Base-by-base conservation (phyloP, 768 basidiomycete species). In the Rhodotorula kratochvilovae region DNA sequence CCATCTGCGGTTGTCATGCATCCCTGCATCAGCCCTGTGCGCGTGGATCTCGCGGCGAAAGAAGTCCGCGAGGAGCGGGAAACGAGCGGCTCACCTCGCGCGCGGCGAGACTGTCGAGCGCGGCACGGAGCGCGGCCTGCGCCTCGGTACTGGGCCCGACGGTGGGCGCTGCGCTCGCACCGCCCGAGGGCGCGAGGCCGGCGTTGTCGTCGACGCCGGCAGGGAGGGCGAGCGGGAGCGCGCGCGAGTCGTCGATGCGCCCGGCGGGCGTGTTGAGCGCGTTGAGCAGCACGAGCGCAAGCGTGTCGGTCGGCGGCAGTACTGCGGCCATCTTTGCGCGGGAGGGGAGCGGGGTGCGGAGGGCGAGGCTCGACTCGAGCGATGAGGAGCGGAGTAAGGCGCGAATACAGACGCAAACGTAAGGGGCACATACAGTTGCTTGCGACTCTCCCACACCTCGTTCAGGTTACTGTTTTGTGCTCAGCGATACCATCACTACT, bases 41-140 rank as follows among this genome's bases (percentile, higher is more conserved):
- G 36, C 2, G 11, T 8, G 5, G 4, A 16, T 1, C 39, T 19
- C 48, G 25, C 29, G 35, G 6, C 11, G 19, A 33, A 29, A 51
- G 13, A 29, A 29, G 15, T n/a, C 11, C 21, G 35, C 42, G 25
- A 7, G 19, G 23, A n/a, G 43, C 29, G 17, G 2, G 50, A 42
- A n/a, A 45, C 5, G 61, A 36, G 11, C 48, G 39, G 17, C 82
- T 36, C 78, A 90, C 92, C 78, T 96, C 91, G 78, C 90, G 89
- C 79, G 89, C 90, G 25, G 85, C 82, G 64, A 99, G 84, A 39
- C 92, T 95, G 82, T 96, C 97, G 76, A 99, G 83, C 4, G 91
- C 93, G 74, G 91, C 92, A 58, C 94, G 88, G 76, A 98, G 86
- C 63, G 84, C 83, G 75, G 88, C 88, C 83, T 97, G 95, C 39